phyloP scores from a whole-genome alignment of 2,329 filamentous ascomycete genomes.

The Paraconiothyrium sp. region DNA sequence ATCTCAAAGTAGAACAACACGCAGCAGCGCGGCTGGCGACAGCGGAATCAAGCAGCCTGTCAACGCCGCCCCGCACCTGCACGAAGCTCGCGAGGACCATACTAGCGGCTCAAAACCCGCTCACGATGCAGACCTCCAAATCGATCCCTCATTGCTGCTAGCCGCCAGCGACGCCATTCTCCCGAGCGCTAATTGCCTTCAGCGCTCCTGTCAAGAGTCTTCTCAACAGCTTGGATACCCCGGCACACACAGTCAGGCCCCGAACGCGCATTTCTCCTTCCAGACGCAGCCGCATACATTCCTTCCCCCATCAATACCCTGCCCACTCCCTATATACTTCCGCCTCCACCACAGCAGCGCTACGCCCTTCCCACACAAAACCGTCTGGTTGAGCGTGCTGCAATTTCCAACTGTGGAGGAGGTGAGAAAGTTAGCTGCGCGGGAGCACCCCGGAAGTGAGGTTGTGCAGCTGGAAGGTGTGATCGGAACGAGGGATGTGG shows the following conservation, averaged over 20 bases:
- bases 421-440: slow-evolving; percentile 68
- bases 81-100: slow-evolving; percentile 16
- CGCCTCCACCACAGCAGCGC: slow-evolving; percentile 73
- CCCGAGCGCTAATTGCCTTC: slow-evolving; percentile 24
- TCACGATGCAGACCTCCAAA: slow-evolving; percentile 65
- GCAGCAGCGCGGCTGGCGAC: slow-evolving; percentile 26
- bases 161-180: slow-evolving; percentile 62
- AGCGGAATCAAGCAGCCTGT: slow-evolving; percentile 9
- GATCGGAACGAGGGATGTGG: slow-evolving; percentile 63
- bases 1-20: background rate
- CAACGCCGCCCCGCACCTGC: background rate
- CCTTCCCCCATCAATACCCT: background rate
- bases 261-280: slow-evolving; percentile 23
- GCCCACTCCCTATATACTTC: slow-evolving; percentile 70
- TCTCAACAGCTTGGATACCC: slow-evolving; percentile 41
- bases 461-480: slow-evolving; percentile 73
- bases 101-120: slow-evolving; percentile 15
- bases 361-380: slow-evolving; percentile 57
- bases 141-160: slow-evolving; percentile 70
- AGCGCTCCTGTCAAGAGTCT: slow-evolving; percentile 26
- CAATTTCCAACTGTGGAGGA: slow-evolving; percentile 67
- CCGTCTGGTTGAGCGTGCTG: slow-evolving; percentile 74
- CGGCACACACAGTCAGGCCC: slow-evolving; percentile 17
- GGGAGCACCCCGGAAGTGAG: slow-evolving; percentile 68
- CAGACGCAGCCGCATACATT: slow-evolving; percentile 9